Percentiles rank a stretch among this genome's conserved stretches.
Evolutionary conservation across 768 basidiomycete genomes (phyloP).

Genomic region (Mrakia gelida): DNA sequence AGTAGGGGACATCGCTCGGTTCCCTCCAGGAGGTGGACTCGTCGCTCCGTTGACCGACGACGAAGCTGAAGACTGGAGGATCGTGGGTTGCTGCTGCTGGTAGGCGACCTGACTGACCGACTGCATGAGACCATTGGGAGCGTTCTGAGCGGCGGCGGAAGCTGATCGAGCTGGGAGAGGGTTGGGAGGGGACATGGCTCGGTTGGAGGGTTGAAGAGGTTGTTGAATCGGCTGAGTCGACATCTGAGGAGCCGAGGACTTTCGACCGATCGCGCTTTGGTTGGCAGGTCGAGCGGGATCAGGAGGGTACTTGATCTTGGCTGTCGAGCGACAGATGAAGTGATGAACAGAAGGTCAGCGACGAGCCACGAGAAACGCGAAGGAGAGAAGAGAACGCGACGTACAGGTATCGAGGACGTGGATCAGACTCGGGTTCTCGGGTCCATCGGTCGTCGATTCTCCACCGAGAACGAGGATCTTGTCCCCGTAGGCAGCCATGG

Average conservation of each 20-base stretch:
- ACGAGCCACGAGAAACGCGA: constrained; percentile 16
- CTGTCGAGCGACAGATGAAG: constrained; percentile 46
- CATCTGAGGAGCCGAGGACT: constrained; percentile 33
- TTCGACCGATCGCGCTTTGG: constrained; percentile 27
- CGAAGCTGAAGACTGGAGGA: constrained; percentile 8
- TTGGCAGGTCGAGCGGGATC: constrained; percentile 53
- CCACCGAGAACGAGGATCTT: constrained; percentile 92
- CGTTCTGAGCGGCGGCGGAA: constrained; percentile 21
- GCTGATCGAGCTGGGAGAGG: constrained; percentile 22
- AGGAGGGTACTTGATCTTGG: constrained; percentile 85
- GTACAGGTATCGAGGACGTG: constrained; percentile 91
- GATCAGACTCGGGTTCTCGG: constrained; percentile 75
- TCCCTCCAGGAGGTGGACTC: constrained; percentile 2
- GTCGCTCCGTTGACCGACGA: not conserved
- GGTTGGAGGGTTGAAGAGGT: constrained; percentile 28
- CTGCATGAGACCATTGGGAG: constrained; percentile 15
- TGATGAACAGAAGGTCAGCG: not conserved
- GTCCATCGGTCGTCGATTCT: constrained; percentile 61
- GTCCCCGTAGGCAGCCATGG: constrained; percentile 84
- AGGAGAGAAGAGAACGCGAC: constrained; percentile 42
- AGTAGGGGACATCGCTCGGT: constrained; percentile 11
- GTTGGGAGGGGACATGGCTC: constrained; percentile 35
- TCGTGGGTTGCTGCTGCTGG: constrained; percentile 7
- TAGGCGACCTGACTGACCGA: constrained; percentile 2
- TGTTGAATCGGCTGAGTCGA: constrained; percentile 27